Evolutionary conservation across 495 filamentous ascomycete species (phyloP), one percentile per base, ranked within the genome.

Genomic region (Aspergillus indologenus): DNA sequence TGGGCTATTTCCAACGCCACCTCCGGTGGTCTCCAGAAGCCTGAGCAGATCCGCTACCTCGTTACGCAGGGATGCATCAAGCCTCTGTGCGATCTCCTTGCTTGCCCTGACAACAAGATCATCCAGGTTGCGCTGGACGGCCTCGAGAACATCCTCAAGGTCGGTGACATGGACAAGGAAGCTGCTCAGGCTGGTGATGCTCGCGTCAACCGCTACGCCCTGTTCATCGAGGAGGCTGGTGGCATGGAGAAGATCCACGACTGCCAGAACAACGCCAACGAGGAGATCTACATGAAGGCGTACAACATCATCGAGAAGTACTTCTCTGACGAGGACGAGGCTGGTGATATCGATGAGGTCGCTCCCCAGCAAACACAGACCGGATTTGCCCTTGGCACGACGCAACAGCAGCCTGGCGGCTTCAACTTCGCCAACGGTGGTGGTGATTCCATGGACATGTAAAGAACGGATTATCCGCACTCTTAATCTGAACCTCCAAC

Each of bases 291-390:
- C 83, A 97, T 99, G 94, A 99, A 99, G 85, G 96, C 95, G 0
- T 99, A 96, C 81, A 97, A 94, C 81, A 98, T 99, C 77, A 99
- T 99, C 67, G 95, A 98, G 84, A 97, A 96, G 80, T 98, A 99
- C 82, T 99, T 99, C 83, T 96, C 92, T 1, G 95, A 99, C 70
- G 94, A 98, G 65, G 94, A 97, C 14, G 95, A 95, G 67, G 87
- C 84, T 60, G 90, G 85, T 63, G 90, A 91, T 51, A 84, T 87
- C 58, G 85, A 87, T 52, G 86, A 87, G 52, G 69, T 87, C 66
- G 85, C 84, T 57, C 86, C 88, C 60, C 82, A 85, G 66, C 80
- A 85, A 67, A 80, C 85, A 51, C 86, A 89, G 65, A 83, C 84
- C 20, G 84, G 88, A 29, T 98, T 97, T 73, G 86, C 91, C 44